Conservation (phyloP, 768 basidiomycete species). For the Multifurca ochricompacta region DNA sequence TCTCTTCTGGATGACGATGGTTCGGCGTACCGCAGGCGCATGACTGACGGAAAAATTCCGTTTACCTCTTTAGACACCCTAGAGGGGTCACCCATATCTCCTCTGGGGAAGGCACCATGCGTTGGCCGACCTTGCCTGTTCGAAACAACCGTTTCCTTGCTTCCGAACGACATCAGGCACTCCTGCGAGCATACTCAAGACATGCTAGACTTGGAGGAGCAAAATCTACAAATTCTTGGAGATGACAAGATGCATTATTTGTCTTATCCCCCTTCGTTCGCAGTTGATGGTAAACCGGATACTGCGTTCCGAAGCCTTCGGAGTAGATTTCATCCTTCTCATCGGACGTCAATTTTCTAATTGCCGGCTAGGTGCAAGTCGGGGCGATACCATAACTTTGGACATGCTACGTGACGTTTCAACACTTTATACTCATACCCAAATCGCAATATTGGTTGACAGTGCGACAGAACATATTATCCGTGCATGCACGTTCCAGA, state of each 20-base stretch:
- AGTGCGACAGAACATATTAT: slow-evolving; percentile 29
- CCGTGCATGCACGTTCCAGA: slow-evolving; percentile 25
- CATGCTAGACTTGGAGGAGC: slow-evolving; percentile 37
- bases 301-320: slow-evolving; percentile 45
- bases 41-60: slow-evolving; percentile 12
- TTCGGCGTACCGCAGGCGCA: slow-evolving; percentile 3
- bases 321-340: slow-evolving; percentile 30
- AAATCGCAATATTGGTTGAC: slow-evolving; percentile 34
- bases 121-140: slow-evolving; percentile 39
- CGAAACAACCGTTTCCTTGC: slow-evolving; percentile 43
- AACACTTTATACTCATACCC: slow-evolving; percentile 20
- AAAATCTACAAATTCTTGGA: slow-evolving; percentile 31
- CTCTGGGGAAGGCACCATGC: slow-evolving; percentile 33
- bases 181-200: slow-evolving; percentile 27
- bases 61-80: slow-evolving; percentile 14
- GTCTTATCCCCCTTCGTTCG: slow-evolving; percentile 40
- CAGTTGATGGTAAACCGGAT: slow-evolving; percentile 44
- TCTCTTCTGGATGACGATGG: slow-evolving; percentile 18
- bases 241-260: slow-evolving; percentile 34
- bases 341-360: background rate
- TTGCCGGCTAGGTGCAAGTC: slow-evolving; percentile 21
- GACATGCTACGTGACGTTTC: slow-evolving; percentile 30
- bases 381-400: slow-evolving; percentile 34
- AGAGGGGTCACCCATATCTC: background rate
- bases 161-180: slow-evolving; percentile 30